Conservation (phyloP, 2,329 filamentous ascomycete species). For the Fusarium nodosum region DNA sequence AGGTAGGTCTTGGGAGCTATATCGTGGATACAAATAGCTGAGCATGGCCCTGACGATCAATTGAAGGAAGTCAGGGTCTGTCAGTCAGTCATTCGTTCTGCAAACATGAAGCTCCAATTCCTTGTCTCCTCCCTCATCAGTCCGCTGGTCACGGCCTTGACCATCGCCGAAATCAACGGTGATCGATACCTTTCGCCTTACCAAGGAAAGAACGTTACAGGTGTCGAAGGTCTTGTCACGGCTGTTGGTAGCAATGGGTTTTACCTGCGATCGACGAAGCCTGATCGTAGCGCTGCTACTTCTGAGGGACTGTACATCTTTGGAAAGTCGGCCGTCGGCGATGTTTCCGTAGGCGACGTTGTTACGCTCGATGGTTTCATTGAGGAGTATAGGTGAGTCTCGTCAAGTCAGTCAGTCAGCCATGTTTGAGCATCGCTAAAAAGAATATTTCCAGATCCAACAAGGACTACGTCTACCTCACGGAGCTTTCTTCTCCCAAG, state of each 20-base stretch:
- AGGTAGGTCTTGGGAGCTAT: not conserved
- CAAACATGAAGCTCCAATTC: conserved; percentile 51
- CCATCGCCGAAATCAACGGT: conserved; percentile 75
- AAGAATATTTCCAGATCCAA: conserved; percentile 58
- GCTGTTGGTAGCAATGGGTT: conserved; percentile 73
- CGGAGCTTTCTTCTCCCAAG: conserved; percentile 70
- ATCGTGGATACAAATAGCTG: conserved; percentile 42
- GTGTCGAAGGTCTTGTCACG: conserved; percentile 74
- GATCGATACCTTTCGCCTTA: conserved; percentile 73
- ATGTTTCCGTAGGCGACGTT: conserved; percentile 72
- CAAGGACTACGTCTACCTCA: conserved; percentile 71
- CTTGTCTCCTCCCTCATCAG: conserved; percentile 48
- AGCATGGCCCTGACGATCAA: conserved; percentile 12
- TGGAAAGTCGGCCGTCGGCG: conserved; percentile 63
- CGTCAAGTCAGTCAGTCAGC: not conserved
- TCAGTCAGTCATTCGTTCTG: not conserved
- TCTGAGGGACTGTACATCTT: conserved; percentile 78
- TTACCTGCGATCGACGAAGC: conserved; percentile 72
- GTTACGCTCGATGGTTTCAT: conserved; percentile 72
- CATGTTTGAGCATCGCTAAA: conserved; percentile 5
- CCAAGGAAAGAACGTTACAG: conserved; percentile 67
- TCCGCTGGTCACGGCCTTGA: conserved; percentile 55
- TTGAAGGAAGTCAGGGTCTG: conserved; percentile 11
- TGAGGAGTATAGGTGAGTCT: conserved; percentile 65
- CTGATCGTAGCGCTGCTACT: conserved; percentile 67